Conservation (phyloP, 208 protist species). For the Wallacemonas rigidus region DNA sequence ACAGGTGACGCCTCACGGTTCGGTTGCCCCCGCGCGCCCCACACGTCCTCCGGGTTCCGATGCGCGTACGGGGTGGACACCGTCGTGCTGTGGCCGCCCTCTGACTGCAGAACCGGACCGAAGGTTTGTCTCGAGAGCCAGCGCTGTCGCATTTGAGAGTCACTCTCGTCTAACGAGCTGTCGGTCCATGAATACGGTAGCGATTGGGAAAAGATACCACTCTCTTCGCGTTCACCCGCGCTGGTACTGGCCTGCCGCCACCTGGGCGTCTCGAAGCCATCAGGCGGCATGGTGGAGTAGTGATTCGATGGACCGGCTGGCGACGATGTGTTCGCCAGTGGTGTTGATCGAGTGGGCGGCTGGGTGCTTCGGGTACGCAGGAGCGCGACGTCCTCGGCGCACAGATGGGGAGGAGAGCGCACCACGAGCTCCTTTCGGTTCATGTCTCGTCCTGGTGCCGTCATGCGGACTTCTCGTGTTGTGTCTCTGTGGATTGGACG, state of each 20-base stretch:
- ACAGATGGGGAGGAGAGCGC: conserved; percentile 14
- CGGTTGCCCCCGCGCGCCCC: conserved; percentile 14
- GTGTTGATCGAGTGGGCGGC: conserved; percentile 6
- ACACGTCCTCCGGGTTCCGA: conserved; percentile 15
- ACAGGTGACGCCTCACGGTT: not conserved
- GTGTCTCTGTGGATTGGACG: no score
- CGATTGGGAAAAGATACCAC: conserved; percentile 7
- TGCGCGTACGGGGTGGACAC: conserved; percentile 14
- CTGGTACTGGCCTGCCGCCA: not conserved
- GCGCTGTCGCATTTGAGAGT: conserved; percentile 21
- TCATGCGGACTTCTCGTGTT: not conserved
- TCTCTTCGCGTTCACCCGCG: conserved; percentile 10
- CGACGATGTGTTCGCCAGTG: conserved; percentile 12
- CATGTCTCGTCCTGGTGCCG: not conserved
- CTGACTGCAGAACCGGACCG: conserved; percentile 41
- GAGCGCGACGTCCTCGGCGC: conserved; percentile 1
- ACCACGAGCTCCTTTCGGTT: conserved; percentile 11
- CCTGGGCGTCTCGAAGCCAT: not conserved
- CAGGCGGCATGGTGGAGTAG: not conserved
- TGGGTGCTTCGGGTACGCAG: not conserved
- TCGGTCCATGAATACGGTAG: conserved; percentile 44
- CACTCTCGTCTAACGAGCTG: conserved; percentile 36
- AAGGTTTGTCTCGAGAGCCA: conserved; percentile 42
- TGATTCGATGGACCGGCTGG: not conserved
- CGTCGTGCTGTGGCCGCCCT: conserved; percentile 28